phyloP scores from a whole-genome alignment of 2,329 filamentous ascomycete genomes.

The Colletotrichum horii region DNA sequence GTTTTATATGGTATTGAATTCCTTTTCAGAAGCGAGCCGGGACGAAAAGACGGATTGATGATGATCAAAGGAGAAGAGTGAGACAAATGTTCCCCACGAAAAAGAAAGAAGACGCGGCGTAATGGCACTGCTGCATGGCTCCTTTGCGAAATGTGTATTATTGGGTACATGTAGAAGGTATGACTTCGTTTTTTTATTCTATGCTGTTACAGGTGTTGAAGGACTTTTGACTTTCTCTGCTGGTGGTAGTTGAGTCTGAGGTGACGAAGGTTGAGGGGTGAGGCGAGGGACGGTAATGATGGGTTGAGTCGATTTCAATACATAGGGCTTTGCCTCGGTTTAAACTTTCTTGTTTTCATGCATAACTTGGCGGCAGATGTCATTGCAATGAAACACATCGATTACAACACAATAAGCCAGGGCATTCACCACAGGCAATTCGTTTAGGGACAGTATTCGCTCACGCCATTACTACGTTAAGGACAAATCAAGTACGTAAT shows the following conservation, averaged over 20 bases:
- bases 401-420: too few species aligned
- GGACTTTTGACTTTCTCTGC: neutral
- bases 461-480: too few species aligned
- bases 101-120: neutral
- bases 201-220: neutral
- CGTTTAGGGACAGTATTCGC: too few species aligned
- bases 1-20: neutral
- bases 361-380: too few species aligned
- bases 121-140: constrained; percentile 9
- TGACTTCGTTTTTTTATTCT: neutral
- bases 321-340: too few species aligned
- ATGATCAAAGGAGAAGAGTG: neutral
- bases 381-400: too few species aligned
- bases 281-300: too few species aligned
- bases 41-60: neutral
- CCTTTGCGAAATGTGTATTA: constrained; percentile 4
- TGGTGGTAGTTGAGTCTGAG: neutral
- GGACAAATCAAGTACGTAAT: too few species aligned
- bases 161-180: constrained; percentile 15
- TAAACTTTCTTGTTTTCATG: too few species aligned
- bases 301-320: too few species aligned
- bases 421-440: too few species aligned
- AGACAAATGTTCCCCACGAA: neutral
- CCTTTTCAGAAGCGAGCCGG: neutral
- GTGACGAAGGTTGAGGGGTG: neutral